These are phyloP conservation scores for Kondoa malvinella DNA, from an alignment of 768 basidiomycete genomes.

Conservation along the genomic window DNA sequence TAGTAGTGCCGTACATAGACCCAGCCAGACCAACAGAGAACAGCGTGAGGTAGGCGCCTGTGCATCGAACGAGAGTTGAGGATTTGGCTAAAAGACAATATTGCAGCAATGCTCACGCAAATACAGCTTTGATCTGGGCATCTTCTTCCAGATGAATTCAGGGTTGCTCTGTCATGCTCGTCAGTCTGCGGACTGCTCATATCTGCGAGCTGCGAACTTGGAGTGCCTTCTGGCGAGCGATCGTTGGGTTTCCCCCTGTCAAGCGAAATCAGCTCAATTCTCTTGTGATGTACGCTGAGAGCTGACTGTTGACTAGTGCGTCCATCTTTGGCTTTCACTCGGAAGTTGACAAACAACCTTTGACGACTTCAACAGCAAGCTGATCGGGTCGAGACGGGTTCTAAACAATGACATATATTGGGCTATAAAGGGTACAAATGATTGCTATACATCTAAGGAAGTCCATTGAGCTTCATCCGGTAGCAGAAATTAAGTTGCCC, in stretches of 20 bases:
- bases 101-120: not conserved
- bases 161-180: slow-evolving; percentile 1
- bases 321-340: too few species aligned
- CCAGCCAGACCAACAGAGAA: slow-evolving; percentile 16
- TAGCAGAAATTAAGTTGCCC: too few species aligned
- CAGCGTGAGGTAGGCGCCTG: slow-evolving; percentile 17
- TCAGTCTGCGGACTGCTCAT: not conserved
- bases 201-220: slow-evolving; percentile 1
- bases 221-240: not conserved
- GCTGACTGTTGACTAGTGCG: not conserved
- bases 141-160: slow-evolving; percentile 3
- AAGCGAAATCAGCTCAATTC: not conserved
- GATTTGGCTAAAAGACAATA: not conserved
- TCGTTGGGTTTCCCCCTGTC: not conserved
- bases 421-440: too few species aligned
- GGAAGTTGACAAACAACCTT: too few species aligned
- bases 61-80: not conserved
- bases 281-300: not conserved
- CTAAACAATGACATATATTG: too few species aligned
- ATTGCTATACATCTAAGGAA: too few species aligned
- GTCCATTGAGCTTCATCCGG: too few species aligned
- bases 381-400: too few species aligned
- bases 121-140: slow-evolving; percentile 4
- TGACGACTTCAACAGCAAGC: too few species aligned
- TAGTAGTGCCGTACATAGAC: slow-evolving; percentile 10